Evolutionary conservation across 164 flowering plant genomes (phyloP).

Genomic region (Vitis cinerea): DNA sequence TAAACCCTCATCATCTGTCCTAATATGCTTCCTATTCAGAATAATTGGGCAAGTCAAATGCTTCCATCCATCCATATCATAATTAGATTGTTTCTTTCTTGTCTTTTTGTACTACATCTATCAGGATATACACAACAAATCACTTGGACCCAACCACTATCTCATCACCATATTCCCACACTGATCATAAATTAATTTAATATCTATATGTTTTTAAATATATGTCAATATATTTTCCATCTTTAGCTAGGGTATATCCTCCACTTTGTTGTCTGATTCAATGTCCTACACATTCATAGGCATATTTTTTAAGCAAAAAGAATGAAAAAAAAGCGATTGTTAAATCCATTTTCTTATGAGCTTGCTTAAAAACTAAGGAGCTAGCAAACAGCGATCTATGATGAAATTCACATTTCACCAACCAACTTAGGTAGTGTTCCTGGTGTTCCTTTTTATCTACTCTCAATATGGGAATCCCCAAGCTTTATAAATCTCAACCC

Average conservation of each 20-base stretch:
- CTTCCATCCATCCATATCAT: neutral
- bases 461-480: conserved; percentile 5
- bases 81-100: neutral
- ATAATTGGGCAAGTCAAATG: neutral
- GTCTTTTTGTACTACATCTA: neutral
- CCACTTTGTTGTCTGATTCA: neutral
- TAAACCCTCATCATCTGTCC: neutral
- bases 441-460: neutral
- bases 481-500: conserved; percentile 11
- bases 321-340: no score
- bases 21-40: neutral
- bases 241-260: neutral
- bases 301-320: neutral
- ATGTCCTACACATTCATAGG: neutral
- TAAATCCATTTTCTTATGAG: neutral
- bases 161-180: no score
- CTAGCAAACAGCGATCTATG: neutral
- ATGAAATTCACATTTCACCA: conserved; percentile 51
- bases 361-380: conserved; percentile 37
- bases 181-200: no score
- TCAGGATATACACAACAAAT: neutral
- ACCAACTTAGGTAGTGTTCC: conserved; percentile 17
- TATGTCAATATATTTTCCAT: neutral
- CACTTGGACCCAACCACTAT: neutral
- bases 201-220: neutral